Evolutionary conservation across 805 yeast species (phyloP), one percentile per base, ranked within the genome.

Genomic region (Yarrowia sp.): DNA sequence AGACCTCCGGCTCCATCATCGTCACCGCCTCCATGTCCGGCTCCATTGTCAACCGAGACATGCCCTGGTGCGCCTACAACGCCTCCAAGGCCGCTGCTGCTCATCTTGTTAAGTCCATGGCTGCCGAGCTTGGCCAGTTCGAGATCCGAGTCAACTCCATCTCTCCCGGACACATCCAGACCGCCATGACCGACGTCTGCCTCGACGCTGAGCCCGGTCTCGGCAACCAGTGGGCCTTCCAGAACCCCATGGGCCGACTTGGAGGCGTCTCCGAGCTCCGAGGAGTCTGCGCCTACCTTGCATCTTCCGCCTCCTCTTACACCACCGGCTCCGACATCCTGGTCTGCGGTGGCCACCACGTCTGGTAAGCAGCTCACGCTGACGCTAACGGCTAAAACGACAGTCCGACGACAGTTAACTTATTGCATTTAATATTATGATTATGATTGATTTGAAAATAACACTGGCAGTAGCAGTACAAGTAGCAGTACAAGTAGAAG

Each of bases 1-100:
- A 55, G 46, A 55, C 47, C 65, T 79, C 76, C 49, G 97, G 97
- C 35, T 86, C 96, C 3, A 78, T 91, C 68, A 83, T 90, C 66
- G 80, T 88, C 72, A 89, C 96, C 3, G 91, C 96, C 2, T 88
- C 96, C 46, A 90, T 90, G 88, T 86, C 94, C 21, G 97, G 88
- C 9, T 88, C 84, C 73, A 86, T 91, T 67, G 91, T 84, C 68
- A 90, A 90, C 74, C 82, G 84, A 63, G 97, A 97, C 24, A 93
- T 90, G 73, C 79, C 83, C 68, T 97, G 90, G 76, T 81, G 84
- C 66, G 88, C 88, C 68, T 88, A 88, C 80, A 88, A 88, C 79
- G 85, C 86, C 88, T 81, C 93, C 68, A 88, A 88, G 77, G 94
- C 94, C 19, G 94, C 92, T 72, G 93, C 88, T 42, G 86, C 87